Base-by-base conservation (phyloP, 139 green algal genomes). In the Monoraphidium neglectum region DNA sequence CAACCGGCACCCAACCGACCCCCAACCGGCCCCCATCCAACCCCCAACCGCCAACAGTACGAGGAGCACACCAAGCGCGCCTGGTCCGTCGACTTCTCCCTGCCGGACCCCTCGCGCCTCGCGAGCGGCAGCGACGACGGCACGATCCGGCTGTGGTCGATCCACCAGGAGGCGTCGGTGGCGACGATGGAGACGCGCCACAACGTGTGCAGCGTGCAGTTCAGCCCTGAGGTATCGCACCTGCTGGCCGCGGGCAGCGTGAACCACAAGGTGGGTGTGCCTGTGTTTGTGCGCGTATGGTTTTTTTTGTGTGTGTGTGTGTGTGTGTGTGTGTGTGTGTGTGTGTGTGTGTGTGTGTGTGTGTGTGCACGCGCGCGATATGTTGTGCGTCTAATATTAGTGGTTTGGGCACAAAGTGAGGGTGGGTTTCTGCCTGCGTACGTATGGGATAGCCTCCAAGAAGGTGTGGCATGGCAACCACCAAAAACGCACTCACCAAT, bases 181-280 rank as follows among this genome's bases (percentile, higher is more conserved):
- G 80, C 76, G 1, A 81, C 68, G n/a, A 89, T 97, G 28, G 72
- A 91, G 68, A 78, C 75, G 13, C 77, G 83, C 40, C 87, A 90
- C 49, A 97, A 99, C 75, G 93, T 98, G 56, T 98, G 95, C 88
- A 90, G 80, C 33, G 94, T 98, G 24, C 87, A 93, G 51, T 98
- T 92, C 83, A 89, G 84, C 61, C 94, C 94, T 0, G 77, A 73
- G 26, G 46, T 64, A 32, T 40, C 63, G 6, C 80, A 98, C 75
- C 60, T 95, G 63, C 62, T 98, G 33, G 95, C 95, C 0, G 82
- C 94, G 51, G 95, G 94, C 43, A 87, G 77, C 0, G 92, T 95
- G 1, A 75, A 75, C 47, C 76, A 86, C 53, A 51, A 46, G 36
- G 54, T 68, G 1, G 33, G 85, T 77, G 28, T 86, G 90, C 2